Evolutionary conservation across 306 rosid species (phyloP), one percentile per base, ranked within the genome.

Genomic region (Lupinus albus): DNA sequence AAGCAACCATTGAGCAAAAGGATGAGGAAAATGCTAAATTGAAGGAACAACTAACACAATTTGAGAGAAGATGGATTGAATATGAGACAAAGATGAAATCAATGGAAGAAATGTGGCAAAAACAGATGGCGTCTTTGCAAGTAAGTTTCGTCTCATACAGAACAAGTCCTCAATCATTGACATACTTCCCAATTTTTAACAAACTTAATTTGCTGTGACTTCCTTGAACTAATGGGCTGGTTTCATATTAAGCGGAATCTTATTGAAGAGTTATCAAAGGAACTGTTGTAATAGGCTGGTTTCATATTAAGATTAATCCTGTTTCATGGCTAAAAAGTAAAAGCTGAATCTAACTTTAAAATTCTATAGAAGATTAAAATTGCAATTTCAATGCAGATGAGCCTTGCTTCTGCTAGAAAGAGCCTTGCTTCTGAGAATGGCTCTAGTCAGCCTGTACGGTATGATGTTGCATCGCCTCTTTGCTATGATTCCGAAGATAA

Each of bases 91-190:
- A 78, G 89, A 90, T 94, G 99, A 90, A 88, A 79, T 74, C 95
- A 49, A 86, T 88, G 99, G 97, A 94, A 81, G 96, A 90, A 11
- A 76, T 71, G 83, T 94, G 96, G 97, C 96, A 91, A 83, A 88
- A 76, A 79, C 99, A 94, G 80, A 94, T 88, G 99, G 59, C 80
- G 20, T 94, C 99, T 71, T 83, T 94, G 89, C 99, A 94, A 67
- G 99, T 94, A 81, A 78, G 95, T 84, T 77, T 70, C 65, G 32
- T 65, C 72, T 77, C 63, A 63, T 73, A 11, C 47, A 32, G 14
- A 68, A 38, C 1, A 11, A 2, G n/a, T 51, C 6, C 72, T 74
- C 68, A 33, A 47, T 11, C 55, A 52, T 62, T 59, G 28, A 9
- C 44, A 28, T 11, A 33, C 49, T 33, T 20, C 0, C 58, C 25